Conservation (phyloP, 192 early-diverging fungal genomes). For the Diversispora eburnea region DNA sequence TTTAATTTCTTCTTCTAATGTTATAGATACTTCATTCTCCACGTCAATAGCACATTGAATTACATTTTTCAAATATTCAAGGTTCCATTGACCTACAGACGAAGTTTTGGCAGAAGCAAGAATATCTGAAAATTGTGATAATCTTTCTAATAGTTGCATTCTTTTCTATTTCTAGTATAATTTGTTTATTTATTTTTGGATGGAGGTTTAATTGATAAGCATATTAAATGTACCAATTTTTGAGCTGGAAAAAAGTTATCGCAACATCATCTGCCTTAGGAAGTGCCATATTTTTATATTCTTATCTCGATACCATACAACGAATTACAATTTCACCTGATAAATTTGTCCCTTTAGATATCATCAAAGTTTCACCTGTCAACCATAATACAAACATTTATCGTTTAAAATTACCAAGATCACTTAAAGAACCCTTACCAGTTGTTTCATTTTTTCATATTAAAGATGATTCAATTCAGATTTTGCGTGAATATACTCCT, state of each 20-base stretch:
- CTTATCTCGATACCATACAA: no score
- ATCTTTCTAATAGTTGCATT: no score
- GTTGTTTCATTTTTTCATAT: conserved; percentile 60
- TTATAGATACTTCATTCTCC: background rate
- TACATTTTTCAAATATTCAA: background rate
- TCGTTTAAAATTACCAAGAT: conserved; percentile 51
- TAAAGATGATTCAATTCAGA: conserved; percentile 69
- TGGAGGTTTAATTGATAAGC: no score
- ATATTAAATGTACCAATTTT: no score
- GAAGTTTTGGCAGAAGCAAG: background rate
- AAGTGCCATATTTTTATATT: no score
- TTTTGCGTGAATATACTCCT: conserved; percentile 68
- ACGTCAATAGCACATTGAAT: background rate
- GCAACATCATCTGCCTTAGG: no score
- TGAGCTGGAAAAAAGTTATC: no score
- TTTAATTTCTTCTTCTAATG: background rate
- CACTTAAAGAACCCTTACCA: conserved; percentile 39
- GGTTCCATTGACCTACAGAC: background rate
- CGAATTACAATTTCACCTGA: background rate
- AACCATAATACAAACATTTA: conserved; percentile 53
- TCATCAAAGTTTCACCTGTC: conserved; percentile 43
- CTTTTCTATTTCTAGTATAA: no score
- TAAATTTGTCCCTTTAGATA: conserved; percentile 50
- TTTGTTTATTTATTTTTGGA: no score
- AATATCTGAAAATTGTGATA: background rate